These are phyloP conservation scores for Saprolegnia parasitica DNA, from an alignment of 352 stramenopile genomes.

Conservation along the genomic window DNA sequence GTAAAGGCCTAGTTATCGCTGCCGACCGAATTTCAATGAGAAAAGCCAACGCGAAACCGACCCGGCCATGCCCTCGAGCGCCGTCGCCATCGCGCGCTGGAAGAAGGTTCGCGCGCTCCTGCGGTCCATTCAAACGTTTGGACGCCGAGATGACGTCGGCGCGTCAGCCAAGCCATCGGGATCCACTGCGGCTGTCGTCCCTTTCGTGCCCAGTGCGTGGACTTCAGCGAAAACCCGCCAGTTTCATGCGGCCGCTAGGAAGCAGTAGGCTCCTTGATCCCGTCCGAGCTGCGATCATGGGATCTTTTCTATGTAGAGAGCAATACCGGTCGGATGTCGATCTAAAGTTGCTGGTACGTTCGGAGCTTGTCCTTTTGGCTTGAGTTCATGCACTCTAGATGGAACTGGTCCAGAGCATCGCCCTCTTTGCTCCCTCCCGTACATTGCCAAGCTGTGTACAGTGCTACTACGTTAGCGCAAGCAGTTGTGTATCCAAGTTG, in stretches of 20 bases:
- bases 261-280: background rate
- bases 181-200: background rate
- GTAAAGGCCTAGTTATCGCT: too few species aligned
- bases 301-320: background rate
- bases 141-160: background rate
- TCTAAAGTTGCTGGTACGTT: slow-evolving; percentile 22
- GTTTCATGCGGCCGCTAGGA: slow-evolving; percentile 21
- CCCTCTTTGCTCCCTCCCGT: slow-evolving; percentile 17
- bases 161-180: too few species aligned
- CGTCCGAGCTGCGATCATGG: too few species aligned
- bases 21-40: too few species aligned
- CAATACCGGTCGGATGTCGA: slow-evolving; percentile 19
- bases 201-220: slow-evolving; percentile 18
- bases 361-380: background rate
- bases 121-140: background rate
- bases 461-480: background rate
- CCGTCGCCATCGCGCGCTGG: background rate
- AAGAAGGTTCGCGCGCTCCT: slow-evolving; percentile 4
- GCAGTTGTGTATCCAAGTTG: background rate
- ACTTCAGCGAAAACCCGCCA: slow-evolving; percentile 12
- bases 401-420: slow-evolving; percentile 23
- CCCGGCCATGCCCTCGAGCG: background rate
- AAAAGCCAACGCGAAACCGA: too few species aligned
- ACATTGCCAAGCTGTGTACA: slow-evolving; percentile 19
- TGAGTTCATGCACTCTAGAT: slow-evolving; percentile 8